phyloP scores from a whole-genome alignment of 148 eudicot genomes.

The Linanthus parryae region DNA sequence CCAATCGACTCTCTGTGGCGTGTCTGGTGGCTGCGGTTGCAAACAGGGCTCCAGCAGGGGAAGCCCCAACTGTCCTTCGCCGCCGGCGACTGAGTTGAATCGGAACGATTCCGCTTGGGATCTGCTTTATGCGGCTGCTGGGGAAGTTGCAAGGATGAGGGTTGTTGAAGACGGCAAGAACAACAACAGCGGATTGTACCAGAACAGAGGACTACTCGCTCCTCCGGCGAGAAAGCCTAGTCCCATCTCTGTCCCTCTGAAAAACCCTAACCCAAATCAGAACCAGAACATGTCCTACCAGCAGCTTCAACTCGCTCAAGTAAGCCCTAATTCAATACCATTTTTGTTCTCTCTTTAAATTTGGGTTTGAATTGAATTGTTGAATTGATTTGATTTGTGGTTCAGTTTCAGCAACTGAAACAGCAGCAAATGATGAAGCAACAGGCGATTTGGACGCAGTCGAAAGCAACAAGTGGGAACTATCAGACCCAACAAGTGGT shows the following conservation, averaged over 20 bases:
- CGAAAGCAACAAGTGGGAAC: constrained; percentile 2
- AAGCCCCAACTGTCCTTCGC: constrained; percentile 34
- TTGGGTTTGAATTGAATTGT: neutral
- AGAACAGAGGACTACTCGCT: constrained; percentile 19
- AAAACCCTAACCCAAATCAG: constrained; percentile 8
- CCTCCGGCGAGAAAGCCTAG: constrained; percentile 12
- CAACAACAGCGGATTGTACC: constrained; percentile 24
- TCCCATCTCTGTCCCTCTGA: constrained; percentile 4
- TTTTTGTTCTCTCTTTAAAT: neutral
- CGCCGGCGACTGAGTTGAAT: neutral
- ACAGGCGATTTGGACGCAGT: constrained; percentile 21
- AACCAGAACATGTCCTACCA: constrained; percentile 18
- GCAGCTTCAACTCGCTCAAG: constrained; percentile 28
- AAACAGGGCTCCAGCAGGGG: constrained; percentile 34
- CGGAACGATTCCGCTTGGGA: constrained; percentile 24
- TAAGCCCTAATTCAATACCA: constrained; percentile 7
- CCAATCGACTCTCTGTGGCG: constrained; percentile 49
- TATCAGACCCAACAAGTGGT: constrained; percentile 8
- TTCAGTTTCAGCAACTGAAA: constrained; percentile 36
- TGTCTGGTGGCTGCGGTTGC: constrained; percentile 19
- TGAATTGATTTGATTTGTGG: neutral
- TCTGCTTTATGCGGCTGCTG: constrained; percentile 51
- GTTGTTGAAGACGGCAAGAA: constrained; percentile 22
- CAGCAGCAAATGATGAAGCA: constrained; percentile 31
- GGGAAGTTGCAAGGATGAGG: constrained; percentile 52